Percentiles rank a stretch among this genome's conserved stretches.
Evolutionary conservation across 2,329 filamentous ascomycete genomes (phyloP).

Genomic region (Hymenoscyphus scutula): DNA sequence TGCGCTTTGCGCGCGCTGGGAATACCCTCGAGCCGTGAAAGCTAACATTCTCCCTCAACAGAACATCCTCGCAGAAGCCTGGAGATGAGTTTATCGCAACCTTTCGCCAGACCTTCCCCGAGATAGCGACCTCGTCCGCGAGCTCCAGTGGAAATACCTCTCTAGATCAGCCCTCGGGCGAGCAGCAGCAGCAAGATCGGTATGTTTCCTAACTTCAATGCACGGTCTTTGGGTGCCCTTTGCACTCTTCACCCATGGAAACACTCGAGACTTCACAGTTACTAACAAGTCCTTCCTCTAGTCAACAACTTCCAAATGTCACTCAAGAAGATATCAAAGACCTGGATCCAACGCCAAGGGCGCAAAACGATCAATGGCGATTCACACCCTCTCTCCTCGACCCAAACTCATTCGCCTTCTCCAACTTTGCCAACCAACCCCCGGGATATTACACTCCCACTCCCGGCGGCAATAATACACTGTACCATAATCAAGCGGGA

Average conservation of each 20-base stretch:
- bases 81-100: constrained; percentile 78
- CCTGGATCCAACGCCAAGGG: constrained; percentile 78
- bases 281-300: constrained; percentile 20
- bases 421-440: constrained; percentile 73
- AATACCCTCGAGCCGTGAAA: constrained; percentile 1
- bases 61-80: constrained; percentile 71
- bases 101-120: constrained; percentile 81
- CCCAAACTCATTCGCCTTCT: constrained; percentile 77
- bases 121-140: constrained; percentile 55
- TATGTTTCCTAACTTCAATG: background rate
- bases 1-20: background rate
- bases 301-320: constrained; percentile 27
- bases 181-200: constrained; percentile 30
- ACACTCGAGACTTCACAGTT: background rate
- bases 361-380: constrained; percentile 76
- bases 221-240: background rate
- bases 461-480: constrained; percentile 72
- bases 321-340: constrained; percentile 55
- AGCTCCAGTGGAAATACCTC: constrained; percentile 20
- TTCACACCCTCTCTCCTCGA: constrained; percentile 90
- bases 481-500: constrained; percentile 80
- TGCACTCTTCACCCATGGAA: background rate
- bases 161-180: constrained; percentile 22
- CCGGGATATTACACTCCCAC: constrained; percentile 87
- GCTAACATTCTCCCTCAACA: constrained; percentile 43